Evolutionary conservation across 768 basidiomycete genomes (phyloP), one percentile per base, ranked within the genome.

Genomic region (Termitomyces sp.): DNA sequence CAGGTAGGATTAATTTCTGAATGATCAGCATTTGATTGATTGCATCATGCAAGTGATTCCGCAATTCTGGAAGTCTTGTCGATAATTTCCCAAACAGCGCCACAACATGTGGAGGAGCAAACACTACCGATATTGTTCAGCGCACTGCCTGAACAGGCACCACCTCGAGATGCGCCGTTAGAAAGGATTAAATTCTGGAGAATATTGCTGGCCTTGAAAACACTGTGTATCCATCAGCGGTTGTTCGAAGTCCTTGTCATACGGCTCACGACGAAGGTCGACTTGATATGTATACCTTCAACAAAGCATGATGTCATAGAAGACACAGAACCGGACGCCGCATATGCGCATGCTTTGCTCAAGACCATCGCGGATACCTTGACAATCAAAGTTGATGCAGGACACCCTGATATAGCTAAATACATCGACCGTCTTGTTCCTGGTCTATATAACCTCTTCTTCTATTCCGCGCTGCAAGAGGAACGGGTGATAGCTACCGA

Each of bases 181-280:
- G 82, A 83, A 39, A 83, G 90, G n/a, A 73, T 76, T 17, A 79
- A 78, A 52, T 88, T 81, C 63, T 87, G 89, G 77, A 80, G 81
- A 37, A 79, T 80, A 39, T 79, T 98, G 53, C 74, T 77, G 11
- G 80, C 85, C 14, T 78, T 98, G 44, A 80, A 82, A 52, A 79
- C 76, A 14, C 78, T 99, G 12, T 97, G 91, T 67, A 64, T 81
- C 9, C 84, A 86, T 40, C 78, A 86, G 0, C 76, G 82, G 14
- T 78, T 98, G n/a, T 98, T 96, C 68, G 91, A 92, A 65, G 85
- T 78, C 5, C 78, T 98, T 27, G 83, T 92, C 52, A 78, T 92
- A 46, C 84, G 91, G 17, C 74, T 97, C 23, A 81, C 77, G 2
- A 81, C 87, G 3, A 91, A 92, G 68, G 75, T 98, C 30, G 88